Percentiles rank a stretch among this genome's conserved stretches.
Conservation (phyloP, 1,139 yeast genomes). For the Nematodospora anomalae region DNA sequence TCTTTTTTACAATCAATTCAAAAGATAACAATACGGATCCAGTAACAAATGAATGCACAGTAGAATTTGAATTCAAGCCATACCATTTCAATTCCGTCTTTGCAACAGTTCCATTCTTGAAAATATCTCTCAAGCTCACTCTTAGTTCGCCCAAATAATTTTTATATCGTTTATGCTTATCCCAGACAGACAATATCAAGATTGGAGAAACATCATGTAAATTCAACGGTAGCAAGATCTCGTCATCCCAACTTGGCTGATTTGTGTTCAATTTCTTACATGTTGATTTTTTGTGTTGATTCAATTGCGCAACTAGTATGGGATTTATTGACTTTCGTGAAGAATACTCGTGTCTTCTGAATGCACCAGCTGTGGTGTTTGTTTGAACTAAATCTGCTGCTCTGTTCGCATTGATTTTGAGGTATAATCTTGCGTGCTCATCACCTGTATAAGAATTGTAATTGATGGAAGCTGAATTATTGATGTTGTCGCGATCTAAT, state of each 20-base stretch:
- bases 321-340: slow-evolving; percentile 32
- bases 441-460: neutral
- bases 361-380: slow-evolving; percentile 2
- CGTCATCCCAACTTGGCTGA: slow-evolving; percentile 49
- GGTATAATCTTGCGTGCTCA: slow-evolving; percentile 15
- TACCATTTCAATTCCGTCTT: slow-evolving; percentile 49
- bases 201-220: slow-evolving; percentile 30
- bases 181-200: slow-evolving; percentile 44
- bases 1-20: slow-evolving; percentile 36
- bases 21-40: slow-evolving; percentile 59
- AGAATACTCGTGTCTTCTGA: slow-evolving; percentile 5
- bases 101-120: slow-evolving; percentile 22
- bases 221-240: slow-evolving; percentile 33
- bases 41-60: slow-evolving; percentile 51
- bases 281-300: slow-evolving; percentile 30
- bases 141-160: slow-evolving; percentile 60
- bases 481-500: neutral
- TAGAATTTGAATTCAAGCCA: slow-evolving; percentile 46
- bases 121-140: slow-evolving; percentile 44
- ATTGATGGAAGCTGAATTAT: neutral
- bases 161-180: slow-evolving; percentile 43
- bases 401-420: slow-evolving; percentile 36
- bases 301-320: slow-evolving; percentile 35
- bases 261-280: slow-evolving; percentile 36
- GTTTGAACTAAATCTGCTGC: slow-evolving; percentile 41